Percentiles rank a stretch among this genome's conserved stretches.
These are phyloP conservation scores for Penicillium sp. DNA, from an alignment of 2,329 filamentous ascomycete species.

Conservation along the genomic window DNA sequence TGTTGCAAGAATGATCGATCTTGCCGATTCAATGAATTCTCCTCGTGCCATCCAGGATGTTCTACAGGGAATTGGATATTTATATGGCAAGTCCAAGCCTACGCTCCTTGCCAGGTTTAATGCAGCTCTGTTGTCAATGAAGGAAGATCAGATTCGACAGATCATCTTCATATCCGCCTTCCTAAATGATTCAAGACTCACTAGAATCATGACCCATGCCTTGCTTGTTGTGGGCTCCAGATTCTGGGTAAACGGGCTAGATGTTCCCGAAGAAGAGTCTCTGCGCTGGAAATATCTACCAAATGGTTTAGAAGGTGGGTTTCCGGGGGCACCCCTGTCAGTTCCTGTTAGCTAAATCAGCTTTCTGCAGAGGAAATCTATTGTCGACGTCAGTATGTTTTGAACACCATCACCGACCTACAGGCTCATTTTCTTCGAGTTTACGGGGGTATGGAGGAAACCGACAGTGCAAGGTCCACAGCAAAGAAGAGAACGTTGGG, in stretches of 20 bases:
- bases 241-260: conserved; percentile 28
- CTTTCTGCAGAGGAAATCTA: conserved; percentile 34
- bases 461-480: conserved; percentile 13
- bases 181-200: conserved; percentile 23
- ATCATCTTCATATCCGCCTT: conserved; percentile 32
- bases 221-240: conserved; percentile 33
- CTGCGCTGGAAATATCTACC: conserved; percentile 33
- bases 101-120: conserved; percentile 20
- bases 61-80: conserved; percentile 22
- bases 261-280: conserved; percentile 15
- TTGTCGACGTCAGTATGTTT: conserved; percentile 33
- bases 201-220: conserved; percentile 28
- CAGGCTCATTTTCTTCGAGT: conserved; percentile 36
- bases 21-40: conserved; percentile 32
- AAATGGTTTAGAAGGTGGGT: conserved; percentile 35
- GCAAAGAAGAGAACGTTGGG: conserved; percentile 7
- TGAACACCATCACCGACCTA: conserved; percentile 37
- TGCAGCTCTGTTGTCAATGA: conserved; percentile 23
- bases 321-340: neutral
- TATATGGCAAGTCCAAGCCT: conserved; percentile 25
- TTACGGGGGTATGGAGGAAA: conserved; percentile 33
- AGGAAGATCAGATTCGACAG: conserved; percentile 36
- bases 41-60: conserved; percentile 18
- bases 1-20: conserved; percentile 26
- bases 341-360: conserved; percentile 1